Base-by-base conservation (phyloP, 208 protist species). In the Polymyxa betae region DNA sequence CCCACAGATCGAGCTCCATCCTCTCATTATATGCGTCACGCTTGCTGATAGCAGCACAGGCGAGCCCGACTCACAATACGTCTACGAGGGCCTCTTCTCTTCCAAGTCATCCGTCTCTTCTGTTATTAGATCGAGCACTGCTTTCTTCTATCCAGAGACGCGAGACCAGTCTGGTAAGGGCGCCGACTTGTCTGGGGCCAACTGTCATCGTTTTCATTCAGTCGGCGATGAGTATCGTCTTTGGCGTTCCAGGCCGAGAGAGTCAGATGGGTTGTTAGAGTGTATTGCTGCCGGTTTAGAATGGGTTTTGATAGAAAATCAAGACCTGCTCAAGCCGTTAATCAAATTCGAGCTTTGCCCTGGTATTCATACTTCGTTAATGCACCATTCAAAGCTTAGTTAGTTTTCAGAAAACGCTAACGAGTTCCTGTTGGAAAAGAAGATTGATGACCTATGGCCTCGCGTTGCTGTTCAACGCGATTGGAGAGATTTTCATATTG, bases 401-500 rank as follows among this genome's bases (percentile, higher is more conserved):
- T 68, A n/a, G 54, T n/a, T n/a, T 24, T n/a, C 54, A n/a, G 24
- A n/a, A n/a, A n/a, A n/a, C n/a, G n/a, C n/a, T n/a, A n/a, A 16
- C 32, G 77, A 88, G 38, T 88, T 88, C n/a, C 77, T 88, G 10
- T 29, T 44, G 32, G 77, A 44, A 41, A 88, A 88, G 77, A 10
- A 29, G 38, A 88, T 45, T 29, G 10, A 10, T 88, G 77, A 38
- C 77, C 20, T 88, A 12, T 88, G 77, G 77, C 77, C n/a, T 45
- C 32, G 38, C 12, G 29, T 29, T 29, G 77, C 16, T 44, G n/a
- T 41, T 12, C 20, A 88, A 38, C 24, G 38, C 32, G 77, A 88
- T 40, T 88, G 77, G 77, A 29, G 77, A 44, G 77, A 88, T 41
- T 88, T 88, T 29, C n/a, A 16, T 29, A 38, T 88, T 29, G 77